These are phyloP conservation scores for Streptanthus diversifolius DNA, from an alignment of 345 rosid genomes.

Conservation along the genomic window DNA sequence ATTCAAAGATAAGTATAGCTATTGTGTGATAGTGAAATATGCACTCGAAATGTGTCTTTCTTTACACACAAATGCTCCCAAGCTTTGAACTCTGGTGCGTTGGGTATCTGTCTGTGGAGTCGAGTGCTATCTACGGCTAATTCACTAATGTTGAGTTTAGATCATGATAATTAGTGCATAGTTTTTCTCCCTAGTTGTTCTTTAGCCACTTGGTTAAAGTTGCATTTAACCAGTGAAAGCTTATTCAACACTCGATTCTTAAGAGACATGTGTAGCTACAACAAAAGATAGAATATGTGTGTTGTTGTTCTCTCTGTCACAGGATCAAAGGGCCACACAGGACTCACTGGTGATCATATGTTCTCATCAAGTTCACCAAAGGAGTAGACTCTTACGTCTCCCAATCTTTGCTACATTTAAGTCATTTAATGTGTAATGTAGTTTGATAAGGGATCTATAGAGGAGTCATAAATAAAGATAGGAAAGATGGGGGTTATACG, in stretches of 20 bases:
- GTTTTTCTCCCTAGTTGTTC: neutral
- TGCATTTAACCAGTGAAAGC: neutral
- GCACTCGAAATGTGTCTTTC: neutral
- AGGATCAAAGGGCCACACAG: neutral
- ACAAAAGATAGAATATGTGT: neutral
- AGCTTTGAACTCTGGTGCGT: neutral
- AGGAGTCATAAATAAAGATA: neutral
- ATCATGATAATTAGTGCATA: neutral
- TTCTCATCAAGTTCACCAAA: neutral
- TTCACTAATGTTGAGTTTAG: neutral
- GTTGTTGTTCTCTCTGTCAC: neutral
- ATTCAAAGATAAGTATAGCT: neutral
- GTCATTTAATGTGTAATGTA: neutral
- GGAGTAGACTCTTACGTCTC: neutral
- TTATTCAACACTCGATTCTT: neutral
- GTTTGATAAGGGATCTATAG: neutral
- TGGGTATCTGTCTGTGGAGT: neutral
- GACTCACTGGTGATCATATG: neutral
- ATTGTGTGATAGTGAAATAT: neutral
- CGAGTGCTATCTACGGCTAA: neutral
- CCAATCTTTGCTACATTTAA: neutral
- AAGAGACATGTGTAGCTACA: neutral
- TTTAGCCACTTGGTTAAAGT: neutral
- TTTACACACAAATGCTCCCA: neutral
- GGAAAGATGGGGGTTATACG: neutral